Evolutionary conservation across 495 filamentous ascomycete species (phyloP).

Genomic region (Beverwykella pulmonaria): DNA sequence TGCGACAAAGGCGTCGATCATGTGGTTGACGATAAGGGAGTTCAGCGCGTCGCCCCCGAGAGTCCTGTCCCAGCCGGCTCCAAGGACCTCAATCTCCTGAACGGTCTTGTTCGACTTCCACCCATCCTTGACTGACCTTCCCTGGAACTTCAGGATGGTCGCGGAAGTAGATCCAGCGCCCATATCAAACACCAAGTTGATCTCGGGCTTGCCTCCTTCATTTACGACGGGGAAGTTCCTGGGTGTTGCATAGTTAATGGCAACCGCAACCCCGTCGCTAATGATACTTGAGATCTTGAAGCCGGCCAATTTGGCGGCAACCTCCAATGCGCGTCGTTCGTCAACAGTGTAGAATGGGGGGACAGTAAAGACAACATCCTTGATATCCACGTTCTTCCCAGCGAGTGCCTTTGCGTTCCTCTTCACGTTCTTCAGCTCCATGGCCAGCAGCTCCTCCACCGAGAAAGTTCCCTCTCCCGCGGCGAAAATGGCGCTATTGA

Average conservation of each 20-base stretch:
- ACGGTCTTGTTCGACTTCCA: constrained; percentile 95
- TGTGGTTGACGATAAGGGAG: constrained; percentile 80
- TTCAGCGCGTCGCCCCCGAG: constrained; percentile 92
- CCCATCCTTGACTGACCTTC: constrained; percentile 84
- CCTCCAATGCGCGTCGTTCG: constrained; percentile 78
- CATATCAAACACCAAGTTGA: constrained; percentile 96
- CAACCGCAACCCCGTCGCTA: constrained; percentile 90
- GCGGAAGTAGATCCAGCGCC: constrained; percentile 96
- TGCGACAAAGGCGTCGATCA: constrained; percentile 76
- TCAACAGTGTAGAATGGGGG: constrained; percentile 89
- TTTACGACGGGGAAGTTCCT: constrained; percentile 83
- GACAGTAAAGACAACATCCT: constrained; percentile 84
- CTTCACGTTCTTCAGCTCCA: constrained; percentile 90
- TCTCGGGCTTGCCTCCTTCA: constrained; percentile 85
- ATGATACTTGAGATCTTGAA: constrained; percentile 81
- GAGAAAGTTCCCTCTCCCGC: constrained; percentile 70
- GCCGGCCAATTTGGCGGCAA: constrained; percentile 85
- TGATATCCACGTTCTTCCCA: constrained; percentile 72
- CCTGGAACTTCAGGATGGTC: constrained; percentile 89
- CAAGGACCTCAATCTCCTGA: constrained; percentile 87
- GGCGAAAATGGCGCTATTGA: constrained; percentile 74
- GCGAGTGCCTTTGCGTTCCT: constrained; percentile 83
- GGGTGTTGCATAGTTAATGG: constrained; percentile 90
- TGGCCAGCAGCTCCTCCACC: constrained; percentile 92
- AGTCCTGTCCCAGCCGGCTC: constrained; percentile 82